phyloP scores from a whole-genome alignment of 176 grass and related monocot species.

The Saccharum officinarum region DNA sequence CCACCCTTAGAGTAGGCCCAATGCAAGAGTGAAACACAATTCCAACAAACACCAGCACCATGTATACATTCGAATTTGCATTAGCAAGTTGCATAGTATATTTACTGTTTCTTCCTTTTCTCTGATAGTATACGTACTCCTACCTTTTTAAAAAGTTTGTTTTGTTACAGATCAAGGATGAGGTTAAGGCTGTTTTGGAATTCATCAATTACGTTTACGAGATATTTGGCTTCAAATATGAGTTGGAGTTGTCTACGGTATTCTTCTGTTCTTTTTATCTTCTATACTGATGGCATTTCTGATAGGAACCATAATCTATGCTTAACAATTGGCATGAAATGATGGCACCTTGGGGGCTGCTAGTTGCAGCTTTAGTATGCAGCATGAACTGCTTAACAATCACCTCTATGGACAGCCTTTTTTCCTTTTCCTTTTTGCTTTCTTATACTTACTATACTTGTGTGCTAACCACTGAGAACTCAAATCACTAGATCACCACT shows the following conservation, averaged over 20 bases:
- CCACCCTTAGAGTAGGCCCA: no score
- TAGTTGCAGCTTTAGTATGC: constrained; percentile 9
- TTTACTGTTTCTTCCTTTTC: background rate
- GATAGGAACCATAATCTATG: background rate
- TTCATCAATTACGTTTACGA: constrained; percentile 87
- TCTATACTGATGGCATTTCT: constrained; percentile 6
- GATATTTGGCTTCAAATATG: constrained; percentile 92
- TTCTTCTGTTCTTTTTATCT: constrained; percentile 28
- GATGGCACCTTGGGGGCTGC: background rate
- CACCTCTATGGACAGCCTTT: background rate
- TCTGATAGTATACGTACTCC: background rate
- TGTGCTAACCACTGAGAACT: background rate
- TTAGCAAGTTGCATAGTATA: background rate
- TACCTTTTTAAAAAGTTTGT: constrained; percentile 17
- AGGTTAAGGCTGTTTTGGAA: constrained; percentile 78
- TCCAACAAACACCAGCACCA: background rate
- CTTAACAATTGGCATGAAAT: constrained; percentile 20
- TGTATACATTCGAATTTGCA: background rate
- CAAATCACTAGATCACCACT: background rate
- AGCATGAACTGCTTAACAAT: background rate
- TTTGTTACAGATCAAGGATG: constrained; percentile 79
- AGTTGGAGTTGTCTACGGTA: constrained; percentile 96
- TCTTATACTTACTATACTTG: background rate
- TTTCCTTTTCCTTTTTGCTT: constrained; percentile 2
- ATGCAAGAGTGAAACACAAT: no score